Base-by-base conservation (phyloP, 441 rosid species). In the Gossypium davidsonii region DNA sequence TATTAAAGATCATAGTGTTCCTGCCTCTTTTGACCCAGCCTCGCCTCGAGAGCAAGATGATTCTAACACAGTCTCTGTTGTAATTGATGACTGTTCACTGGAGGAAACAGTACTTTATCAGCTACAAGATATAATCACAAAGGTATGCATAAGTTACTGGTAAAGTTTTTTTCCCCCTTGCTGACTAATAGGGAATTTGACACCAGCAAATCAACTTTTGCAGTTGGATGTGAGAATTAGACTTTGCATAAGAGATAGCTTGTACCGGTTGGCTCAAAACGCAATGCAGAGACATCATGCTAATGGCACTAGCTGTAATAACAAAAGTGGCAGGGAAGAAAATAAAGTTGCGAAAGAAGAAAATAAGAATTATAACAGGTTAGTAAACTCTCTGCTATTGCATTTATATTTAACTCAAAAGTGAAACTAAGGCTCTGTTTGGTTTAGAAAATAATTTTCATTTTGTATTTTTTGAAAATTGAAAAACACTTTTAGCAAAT, bases 181-280 rank as follows among this genome's bases (percentile, higher is more conserved):
- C 77, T 39, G 67, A 61, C 72, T 76, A 75, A 78, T 66, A 77
- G 67, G 57, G 67, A 65, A 20, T 57, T 49, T 80, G 72, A 68
- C 55, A 62, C 69, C 44, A 31, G 44, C 68, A 80, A 79, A 74
- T 39, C 53, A 68, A 76, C 23, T 79, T 83, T 80, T 76, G 20
- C 92, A 96, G 98, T 78, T 93, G 90, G 94, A 93, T 77, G 81
- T 76, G 79, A 83, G 87, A 80, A 79, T 80, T 77, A 88, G 92
- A 88, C 85, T 91, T 56, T 87, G 90, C 71, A 89, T 93, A 46
- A 87, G 99, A 52, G 97, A 90, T 88, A 96, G 99, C 92, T 88
- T 96, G 90, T 87, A 85, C 85, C 91, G 98, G 81, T 77, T 96
- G 87, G 93, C 97, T 77, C 90, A 90, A 83, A 90, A 91, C 74